Percentiles rank a stretch among this genome's conserved stretches.
These are phyloP conservation scores for Aspergillus chevalieri DNA, from an alignment of 2,329 filamentous ascomycete genomes.

Conservation along the genomic window DNA sequence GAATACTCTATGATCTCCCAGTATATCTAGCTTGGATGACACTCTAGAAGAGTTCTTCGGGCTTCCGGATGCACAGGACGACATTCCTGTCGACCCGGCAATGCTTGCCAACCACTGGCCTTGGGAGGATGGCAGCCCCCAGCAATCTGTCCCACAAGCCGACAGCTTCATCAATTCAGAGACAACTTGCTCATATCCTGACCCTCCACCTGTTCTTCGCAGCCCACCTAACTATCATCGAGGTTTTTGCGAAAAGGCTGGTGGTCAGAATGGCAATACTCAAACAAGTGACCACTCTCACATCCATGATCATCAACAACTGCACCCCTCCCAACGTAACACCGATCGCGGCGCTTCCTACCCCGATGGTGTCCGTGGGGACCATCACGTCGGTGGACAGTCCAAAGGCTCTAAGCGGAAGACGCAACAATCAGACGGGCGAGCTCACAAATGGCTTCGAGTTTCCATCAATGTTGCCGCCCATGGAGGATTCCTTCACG, in stretches of 20 bases:
- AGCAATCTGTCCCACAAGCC: constrained; percentile 5
- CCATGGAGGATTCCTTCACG: too few species aligned
- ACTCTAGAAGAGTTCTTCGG: too few species aligned
- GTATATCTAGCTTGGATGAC: too few species aligned
- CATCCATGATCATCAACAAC: constrained; percentile 7
- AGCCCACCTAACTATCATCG: background rate
- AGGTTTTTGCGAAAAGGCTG: constrained; percentile 2
- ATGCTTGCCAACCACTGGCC: too few species aligned
- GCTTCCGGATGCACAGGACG: too few species aligned
- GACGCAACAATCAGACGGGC: too few species aligned
- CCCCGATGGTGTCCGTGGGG: background rate
- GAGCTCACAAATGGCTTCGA: too few species aligned
- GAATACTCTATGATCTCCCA: too few species aligned
- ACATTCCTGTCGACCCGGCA: too few species aligned
- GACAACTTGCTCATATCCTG: background rate
- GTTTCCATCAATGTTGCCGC: too few species aligned
- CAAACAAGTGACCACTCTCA: constrained; percentile 1
- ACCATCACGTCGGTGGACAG: too few species aligned
- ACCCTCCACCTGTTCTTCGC: background rate
- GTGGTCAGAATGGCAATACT: constrained; percentile 3
- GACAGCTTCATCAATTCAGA: constrained; percentile 7
- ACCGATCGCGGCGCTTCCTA: background rate
- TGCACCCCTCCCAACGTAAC: background rate
- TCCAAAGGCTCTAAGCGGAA: too few species aligned
- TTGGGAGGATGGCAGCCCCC: constrained; percentile 4